These are phyloP conservation scores for Saccharum spontaneum DNA, from an alignment of 176 grass and related monocot genomes.

Conservation along the genomic window DNA sequence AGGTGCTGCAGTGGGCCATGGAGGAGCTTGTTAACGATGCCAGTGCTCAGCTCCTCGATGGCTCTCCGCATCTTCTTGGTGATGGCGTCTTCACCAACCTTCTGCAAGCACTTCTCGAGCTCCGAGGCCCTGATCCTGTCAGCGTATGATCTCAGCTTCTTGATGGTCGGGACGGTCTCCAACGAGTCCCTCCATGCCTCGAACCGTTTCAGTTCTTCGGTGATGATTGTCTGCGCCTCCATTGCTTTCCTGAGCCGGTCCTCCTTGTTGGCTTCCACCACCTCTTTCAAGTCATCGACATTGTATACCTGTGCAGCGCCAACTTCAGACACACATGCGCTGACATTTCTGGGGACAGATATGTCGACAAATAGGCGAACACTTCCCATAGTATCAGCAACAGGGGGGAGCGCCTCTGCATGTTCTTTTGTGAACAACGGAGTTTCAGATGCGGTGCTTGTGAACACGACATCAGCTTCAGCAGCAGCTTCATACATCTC, in stretches of 20 bases:
- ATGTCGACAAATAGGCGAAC: conserved; percentile 75
- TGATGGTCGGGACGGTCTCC: conserved; percentile 86
- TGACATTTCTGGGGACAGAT: conserved; percentile 83
- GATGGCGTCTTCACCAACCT: conserved; percentile 64
- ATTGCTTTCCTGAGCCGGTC: conserved; percentile 75
- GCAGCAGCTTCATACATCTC: conserved; percentile 74
- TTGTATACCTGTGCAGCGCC: conserved; percentile 58
- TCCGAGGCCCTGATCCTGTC: conserved; percentile 84
- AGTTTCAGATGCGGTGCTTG: conserved; percentile 81
- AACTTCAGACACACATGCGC: conserved; percentile 60
- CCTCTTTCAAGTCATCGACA: conserved; percentile 88
- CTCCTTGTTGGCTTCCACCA: conserved; percentile 90
- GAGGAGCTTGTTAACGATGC: conserved; percentile 88
- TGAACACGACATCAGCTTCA: conserved; percentile 77
- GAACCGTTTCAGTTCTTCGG: conserved; percentile 65
- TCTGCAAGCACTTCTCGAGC: conserved; percentile 85
- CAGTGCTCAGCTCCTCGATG: conserved; percentile 74
- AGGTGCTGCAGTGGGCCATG: conserved; percentile 91
- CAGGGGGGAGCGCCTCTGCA: conserved; percentile 43
- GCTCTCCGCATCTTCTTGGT: conserved; percentile 79
- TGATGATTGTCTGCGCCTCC: conserved; percentile 78
- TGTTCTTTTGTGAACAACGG: conserved; percentile 70
- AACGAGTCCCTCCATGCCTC: conserved; percentile 88
- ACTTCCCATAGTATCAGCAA: conserved; percentile 55
- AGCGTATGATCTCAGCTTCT: conserved; percentile 78